A percentile compares a stretch with the other conserved stretches of the same genome.
Conservation (phyloP, 257 asterid genomes). For the Fraxinus pennsylvanica region DNA sequence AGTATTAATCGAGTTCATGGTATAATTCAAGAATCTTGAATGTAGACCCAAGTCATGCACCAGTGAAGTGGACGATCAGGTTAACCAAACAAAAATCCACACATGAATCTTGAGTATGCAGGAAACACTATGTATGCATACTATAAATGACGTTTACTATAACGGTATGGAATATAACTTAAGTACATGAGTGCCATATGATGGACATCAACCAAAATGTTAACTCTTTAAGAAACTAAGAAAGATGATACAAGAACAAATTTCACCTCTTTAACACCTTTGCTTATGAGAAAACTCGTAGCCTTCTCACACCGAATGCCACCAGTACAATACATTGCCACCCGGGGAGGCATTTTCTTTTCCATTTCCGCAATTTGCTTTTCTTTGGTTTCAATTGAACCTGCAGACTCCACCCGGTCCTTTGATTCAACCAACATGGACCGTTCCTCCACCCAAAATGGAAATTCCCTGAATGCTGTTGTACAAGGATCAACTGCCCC, state of each 20-base stretch:
- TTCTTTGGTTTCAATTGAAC: conserved; percentile 35
- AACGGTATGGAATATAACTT: background rate
- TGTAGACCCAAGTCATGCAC: background rate
- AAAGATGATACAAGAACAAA: background rate
- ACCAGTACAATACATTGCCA: conserved; percentile 99
- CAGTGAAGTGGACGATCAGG: background rate
- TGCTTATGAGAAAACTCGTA: conserved; percentile 81
- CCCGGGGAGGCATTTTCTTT: conserved; percentile 60
- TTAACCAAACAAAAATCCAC: background rate
- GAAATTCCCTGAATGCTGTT: conserved; percentile 87
- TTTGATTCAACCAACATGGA: conserved; percentile 44
- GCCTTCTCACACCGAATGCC: conserved; percentile 99
- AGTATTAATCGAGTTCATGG: background rate
- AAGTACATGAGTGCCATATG: background rate
- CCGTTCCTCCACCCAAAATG: conserved; percentile 76
- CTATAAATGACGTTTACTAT: background rate
- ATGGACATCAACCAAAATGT: conserved; percentile 1
- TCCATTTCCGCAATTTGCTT: conserved; percentile 41
- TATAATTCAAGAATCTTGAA: background rate
- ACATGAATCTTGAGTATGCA: background rate
- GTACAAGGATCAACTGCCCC: conserved; percentile 94
- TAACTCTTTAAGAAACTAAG: background rate
- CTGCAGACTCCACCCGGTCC: conserved; percentile 31
- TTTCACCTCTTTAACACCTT: conserved; percentile 87
- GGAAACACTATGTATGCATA: background rate